Evolutionary conservation across 148 eudicot genomes (phyloP).

Genomic region (Simmondsia chinensis): DNA sequence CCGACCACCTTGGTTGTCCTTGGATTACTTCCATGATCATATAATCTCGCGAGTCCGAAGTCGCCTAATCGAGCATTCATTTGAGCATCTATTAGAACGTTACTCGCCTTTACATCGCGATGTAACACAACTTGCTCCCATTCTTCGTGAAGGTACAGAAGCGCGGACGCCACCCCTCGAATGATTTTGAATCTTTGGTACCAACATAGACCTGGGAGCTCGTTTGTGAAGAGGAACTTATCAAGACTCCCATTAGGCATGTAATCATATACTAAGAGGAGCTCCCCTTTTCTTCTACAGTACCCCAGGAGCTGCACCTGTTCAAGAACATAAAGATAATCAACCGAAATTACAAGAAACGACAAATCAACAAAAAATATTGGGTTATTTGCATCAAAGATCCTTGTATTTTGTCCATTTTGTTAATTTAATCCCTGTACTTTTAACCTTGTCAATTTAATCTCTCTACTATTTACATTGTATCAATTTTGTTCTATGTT

Average conservation of each 20-base stretch:
- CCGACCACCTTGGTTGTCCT: constrained; percentile 7
- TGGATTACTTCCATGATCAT: not conserved
- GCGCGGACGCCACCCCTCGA: constrained; percentile 9
- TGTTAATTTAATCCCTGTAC: too few relatives aligned
- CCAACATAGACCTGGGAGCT: constrained; percentile 2
- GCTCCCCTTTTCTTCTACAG: constrained; percentile 6
- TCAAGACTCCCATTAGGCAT: constrained; percentile 14
- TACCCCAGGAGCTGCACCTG: constrained; percentile 5
- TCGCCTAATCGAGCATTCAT: constrained; percentile 7
- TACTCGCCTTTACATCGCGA: constrained; percentile 9
- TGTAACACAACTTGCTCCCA: constrained; percentile 8
- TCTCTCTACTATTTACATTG: too few relatives aligned
- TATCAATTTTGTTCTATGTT: too few relatives aligned
- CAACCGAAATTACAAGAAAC: too few relatives aligned
- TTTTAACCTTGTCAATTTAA: too few relatives aligned
- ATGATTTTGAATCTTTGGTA: constrained; percentile 1
- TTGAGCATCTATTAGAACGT: constrained; percentile 1
- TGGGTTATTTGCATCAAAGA: too few relatives aligned
- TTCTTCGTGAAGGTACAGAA: constrained; percentile 4
- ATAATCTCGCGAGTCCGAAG: constrained; percentile 9
- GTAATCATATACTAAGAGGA: constrained; percentile 7
- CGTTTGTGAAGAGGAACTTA: constrained; percentile 2
- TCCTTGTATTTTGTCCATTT: too few relatives aligned
- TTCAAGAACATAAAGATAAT: too few relatives aligned
- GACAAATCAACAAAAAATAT: too few relatives aligned